Percentiles rank a stretch among this genome's conserved stretches.
Conservation (phyloP, 2,329 filamentous ascomycete genomes). For the Fonsecaea nubica region DNA sequence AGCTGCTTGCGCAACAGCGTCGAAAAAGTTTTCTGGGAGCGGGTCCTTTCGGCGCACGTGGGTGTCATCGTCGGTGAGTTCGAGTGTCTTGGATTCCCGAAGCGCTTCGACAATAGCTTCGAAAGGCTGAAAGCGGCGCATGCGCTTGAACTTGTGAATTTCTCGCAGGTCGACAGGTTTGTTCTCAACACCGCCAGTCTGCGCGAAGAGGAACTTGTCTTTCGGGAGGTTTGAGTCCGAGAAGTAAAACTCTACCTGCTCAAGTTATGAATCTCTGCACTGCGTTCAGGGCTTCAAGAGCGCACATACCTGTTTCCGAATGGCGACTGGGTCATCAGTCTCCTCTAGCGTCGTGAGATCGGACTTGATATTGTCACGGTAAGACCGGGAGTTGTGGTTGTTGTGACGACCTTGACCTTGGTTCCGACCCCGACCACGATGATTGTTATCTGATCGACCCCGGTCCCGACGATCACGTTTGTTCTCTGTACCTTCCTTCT, state of each 20-base stretch:
- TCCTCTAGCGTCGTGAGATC: conserved; percentile 71
- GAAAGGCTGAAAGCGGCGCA: conserved; percentile 92
- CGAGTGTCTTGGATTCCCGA: conserved; percentile 74
- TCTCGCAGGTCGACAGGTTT: conserved; percentile 78
- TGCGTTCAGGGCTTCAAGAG: not conserved
- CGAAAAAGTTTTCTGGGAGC: conserved; percentile 62
- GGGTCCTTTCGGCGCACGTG: conserved; percentile 77
- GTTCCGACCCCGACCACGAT: conserved; percentile 13
- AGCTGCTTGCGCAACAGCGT: conserved; percentile 59
- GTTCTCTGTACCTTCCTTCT: conserved; percentile 32
- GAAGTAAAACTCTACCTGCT: conserved; percentile 93
- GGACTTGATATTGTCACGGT: conserved; percentile 70
- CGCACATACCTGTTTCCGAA: conserved; percentile 75
- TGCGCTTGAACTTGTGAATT: conserved; percentile 89
- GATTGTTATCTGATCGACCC: conserved; percentile 19
- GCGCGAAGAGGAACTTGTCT: conserved; percentile 84
- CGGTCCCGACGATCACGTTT: conserved; percentile 29
- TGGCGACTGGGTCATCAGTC: conserved; percentile 77
- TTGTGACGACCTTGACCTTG: conserved; percentile 16
- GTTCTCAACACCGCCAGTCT: conserved; percentile 79
- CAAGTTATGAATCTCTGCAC: conserved; percentile 2
- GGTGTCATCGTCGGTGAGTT: conserved; percentile 76
- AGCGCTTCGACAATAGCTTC: conserved; percentile 82
- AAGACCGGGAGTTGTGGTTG: conserved; percentile 37
- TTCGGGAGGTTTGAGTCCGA: conserved; percentile 86